Evolutionary conservation across 2,329 filamentous ascomycete species (phyloP), one percentile per base, ranked within the genome.

Genomic region (Amphichorda felina): DNA sequence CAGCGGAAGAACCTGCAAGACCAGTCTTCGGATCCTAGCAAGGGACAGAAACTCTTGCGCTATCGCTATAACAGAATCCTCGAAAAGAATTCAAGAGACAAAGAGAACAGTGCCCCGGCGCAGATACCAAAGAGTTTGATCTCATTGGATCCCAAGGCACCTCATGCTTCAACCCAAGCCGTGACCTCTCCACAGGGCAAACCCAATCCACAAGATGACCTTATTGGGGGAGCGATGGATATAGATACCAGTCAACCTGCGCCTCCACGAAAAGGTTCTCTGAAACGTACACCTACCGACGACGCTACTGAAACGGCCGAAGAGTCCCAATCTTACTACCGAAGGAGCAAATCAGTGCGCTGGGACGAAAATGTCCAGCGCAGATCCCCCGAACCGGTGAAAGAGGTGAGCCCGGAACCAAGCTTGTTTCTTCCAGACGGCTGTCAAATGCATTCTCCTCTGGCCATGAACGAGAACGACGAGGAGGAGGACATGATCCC

Each of bases 31-130:
- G 62, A 74, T 46, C 44, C 60, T 8, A 55, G 44, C 2, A 67
- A 57, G 40, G 41, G 49, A 1, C 56, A 60, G 1, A 66, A 59
- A 31, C 39, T 60, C 8, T 66, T 72, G 29, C 48, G 37, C 14
- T 30, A 33, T 40, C 60, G 55, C 8, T 41, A 55, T 8, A 45
- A 48, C 18, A 60, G 66, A 24, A 50, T 63, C 15, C 56, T 64
- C 3, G 54, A 66, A 38, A 54, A 67, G 22, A 49, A 50, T 28
- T 56, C 52, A 5, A 62, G 65, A 19, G 60, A 64, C 15, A 59
- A 33, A n/a, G 55, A 36, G 61, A 61, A 30, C 9, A 40, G 41
- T 16, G 57, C 50, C 2, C 55, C 63, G 2, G 48, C 58, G 2
- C 54, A 59, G 37, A 41, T 58, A 25, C 54, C 54, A 4, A 38